phyloP scores from a whole-genome alignment of 208 protist genomes.

The Crithidia bombi region DNA sequence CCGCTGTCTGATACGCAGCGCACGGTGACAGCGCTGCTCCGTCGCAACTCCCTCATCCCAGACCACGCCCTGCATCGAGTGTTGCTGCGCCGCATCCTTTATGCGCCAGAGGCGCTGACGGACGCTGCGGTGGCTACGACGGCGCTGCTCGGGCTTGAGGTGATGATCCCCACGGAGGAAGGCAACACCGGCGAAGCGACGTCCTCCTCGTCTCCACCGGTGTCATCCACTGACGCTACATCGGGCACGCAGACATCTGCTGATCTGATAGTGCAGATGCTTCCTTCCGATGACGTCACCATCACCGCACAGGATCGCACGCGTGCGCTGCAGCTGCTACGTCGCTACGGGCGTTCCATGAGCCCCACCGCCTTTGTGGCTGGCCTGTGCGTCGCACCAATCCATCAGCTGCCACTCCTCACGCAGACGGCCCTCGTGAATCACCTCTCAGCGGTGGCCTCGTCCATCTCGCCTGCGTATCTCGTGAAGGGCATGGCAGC shows the following conservation, averaged over 20 bases:
- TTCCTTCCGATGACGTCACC: background rate
- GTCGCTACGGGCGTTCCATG: constrained; percentile 50
- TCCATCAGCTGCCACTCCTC: constrained; percentile 48
- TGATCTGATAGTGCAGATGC: background rate
- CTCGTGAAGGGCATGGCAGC: constrained; percentile 53
- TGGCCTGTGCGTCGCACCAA: constrained; percentile 51
- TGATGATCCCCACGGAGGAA: constrained; percentile 27
- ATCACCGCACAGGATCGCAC: constrained; percentile 30
- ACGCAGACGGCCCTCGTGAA: constrained; percentile 59
- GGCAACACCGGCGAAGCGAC: background rate
- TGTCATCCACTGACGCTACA: background rate
- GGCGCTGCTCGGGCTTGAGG: constrained; percentile 36
- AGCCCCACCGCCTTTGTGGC: constrained; percentile 64
- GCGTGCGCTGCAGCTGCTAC: constrained; percentile 54
- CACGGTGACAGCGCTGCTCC: constrained; percentile 46
- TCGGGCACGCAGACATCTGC: background rate
- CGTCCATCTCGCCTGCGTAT: constrained; percentile 51
- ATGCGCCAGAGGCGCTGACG: constrained; percentile 38
- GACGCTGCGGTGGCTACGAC: constrained; percentile 34
- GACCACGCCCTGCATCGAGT: constrained; percentile 65
- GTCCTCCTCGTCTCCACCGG: too few species aligned
- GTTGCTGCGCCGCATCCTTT: constrained; percentile 53
- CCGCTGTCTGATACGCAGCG: constrained; percentile 24
- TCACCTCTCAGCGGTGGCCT: constrained; percentile 69
- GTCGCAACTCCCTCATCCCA: constrained; percentile 60